phyloP scores from a whole-genome alignment of 2,329 filamentous ascomycete species.

The Hypoxylon sp. region DNA sequence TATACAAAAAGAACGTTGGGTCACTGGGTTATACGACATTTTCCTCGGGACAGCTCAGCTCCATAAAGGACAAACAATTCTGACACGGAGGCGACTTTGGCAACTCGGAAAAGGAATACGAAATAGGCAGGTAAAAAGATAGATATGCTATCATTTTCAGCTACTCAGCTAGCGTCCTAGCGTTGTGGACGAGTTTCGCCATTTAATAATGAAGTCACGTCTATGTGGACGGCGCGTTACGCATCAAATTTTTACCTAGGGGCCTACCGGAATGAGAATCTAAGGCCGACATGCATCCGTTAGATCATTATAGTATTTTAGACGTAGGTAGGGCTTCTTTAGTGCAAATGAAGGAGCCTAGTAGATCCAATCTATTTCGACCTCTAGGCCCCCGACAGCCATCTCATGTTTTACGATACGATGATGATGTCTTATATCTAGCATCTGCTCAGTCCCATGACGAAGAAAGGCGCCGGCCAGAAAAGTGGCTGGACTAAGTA shows the following conservation, averaged over 20 bases:
- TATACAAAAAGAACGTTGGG: neutral
- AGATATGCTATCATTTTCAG: conserved; percentile 11
- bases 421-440: neutral
- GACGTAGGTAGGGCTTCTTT: no score
- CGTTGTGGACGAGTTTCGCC: conserved; percentile 1
- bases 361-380: neutral
- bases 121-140: conserved; percentile 19
- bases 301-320: neutral
- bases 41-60: conserved; percentile 1
- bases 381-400: neutral
- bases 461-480: neutral
- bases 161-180: conserved; percentile 1
- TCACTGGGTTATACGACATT: neutral
- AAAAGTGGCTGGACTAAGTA: neutral
- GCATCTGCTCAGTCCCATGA: neutral
- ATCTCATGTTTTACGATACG: neutral
- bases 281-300: conserved; percentile 19
- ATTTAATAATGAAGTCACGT: conserved; percentile 15
- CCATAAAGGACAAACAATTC: neutral
- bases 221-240: conserved; percentile 15
- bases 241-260: conserved; percentile 14
- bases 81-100: conserved; percentile 5
- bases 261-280: conserved; percentile 27
- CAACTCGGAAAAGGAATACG: conserved; percentile 12
- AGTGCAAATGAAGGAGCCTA: no score